These are phyloP conservation scores for Alnus glutinosa DNA, from an alignment of 306 rosid genomes.

Conservation along the genomic window DNA sequence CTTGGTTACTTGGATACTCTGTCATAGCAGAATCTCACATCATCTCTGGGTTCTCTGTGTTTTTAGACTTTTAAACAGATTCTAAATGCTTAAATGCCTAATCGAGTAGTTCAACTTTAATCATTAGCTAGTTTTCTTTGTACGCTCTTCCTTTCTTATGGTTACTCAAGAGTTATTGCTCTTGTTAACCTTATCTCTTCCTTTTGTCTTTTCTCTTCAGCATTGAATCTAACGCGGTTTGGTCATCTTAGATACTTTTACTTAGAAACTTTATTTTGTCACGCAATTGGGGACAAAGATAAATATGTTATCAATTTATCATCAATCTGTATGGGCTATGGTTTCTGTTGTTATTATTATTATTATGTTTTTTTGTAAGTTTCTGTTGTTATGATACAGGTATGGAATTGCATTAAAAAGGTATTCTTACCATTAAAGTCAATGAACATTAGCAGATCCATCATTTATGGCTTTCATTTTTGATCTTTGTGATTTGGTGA, in stretches of 20 bases:
- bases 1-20: neutral
- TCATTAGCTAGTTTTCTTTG: neutral
- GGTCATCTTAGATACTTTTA: neutral
- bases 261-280: neutral
- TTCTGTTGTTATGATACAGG: neutral
- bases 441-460: too few species aligned
- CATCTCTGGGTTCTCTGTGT: neutral
- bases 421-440: too few species aligned
- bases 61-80: neutral
- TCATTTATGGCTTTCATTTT: neutral
- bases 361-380: neutral
- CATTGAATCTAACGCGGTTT: neutral
- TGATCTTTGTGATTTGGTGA: neutral
- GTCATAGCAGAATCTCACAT: constrained; percentile 8
- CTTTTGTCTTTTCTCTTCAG: neutral
- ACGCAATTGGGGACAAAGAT: neutral
- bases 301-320: too few species aligned
- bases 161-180: neutral
- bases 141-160: neutral
- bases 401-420: neutral
- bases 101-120: neutral
- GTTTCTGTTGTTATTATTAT: neutral
- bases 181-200: neutral
- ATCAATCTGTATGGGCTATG: too few species aligned
- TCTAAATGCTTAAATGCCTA: neutral